These are phyloP conservation scores for Pontederia paniculata DNA, from an alignment of 176 grass and related monocot genomes.

Conservation along the genomic window DNA sequence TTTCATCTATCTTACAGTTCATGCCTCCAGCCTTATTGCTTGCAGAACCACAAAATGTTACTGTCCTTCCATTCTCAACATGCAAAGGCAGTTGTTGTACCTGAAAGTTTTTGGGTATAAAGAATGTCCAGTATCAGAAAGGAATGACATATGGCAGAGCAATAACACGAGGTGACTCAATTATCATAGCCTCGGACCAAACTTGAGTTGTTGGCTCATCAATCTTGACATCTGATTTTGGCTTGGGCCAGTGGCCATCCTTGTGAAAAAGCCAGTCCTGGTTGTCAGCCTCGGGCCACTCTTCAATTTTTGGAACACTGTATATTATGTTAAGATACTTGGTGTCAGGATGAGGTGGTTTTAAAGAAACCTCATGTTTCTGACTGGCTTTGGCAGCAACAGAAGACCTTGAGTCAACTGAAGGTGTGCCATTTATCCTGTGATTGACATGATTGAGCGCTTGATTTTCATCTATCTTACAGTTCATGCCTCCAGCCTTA, in stretches of 20 bases:
- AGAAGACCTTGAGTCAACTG: neutral
- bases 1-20: neutral
- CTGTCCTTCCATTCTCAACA: neutral
- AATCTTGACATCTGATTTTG: neutral
- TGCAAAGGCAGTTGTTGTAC: too few species aligned
- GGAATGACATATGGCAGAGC: conserved; percentile 4
- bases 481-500: neutral
- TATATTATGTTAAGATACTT: conserved; percentile 1
- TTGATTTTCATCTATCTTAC: neutral
- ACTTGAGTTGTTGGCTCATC: neutral
- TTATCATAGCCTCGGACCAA: neutral
- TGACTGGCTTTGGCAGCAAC: neutral
- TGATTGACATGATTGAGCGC: neutral
- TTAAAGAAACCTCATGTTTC: neutral
- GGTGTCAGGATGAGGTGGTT: neutral
- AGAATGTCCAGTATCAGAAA: neutral
- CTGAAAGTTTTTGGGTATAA: neutral
- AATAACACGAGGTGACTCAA: neutral
- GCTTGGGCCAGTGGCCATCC: neutral
- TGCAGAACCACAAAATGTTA: neutral
- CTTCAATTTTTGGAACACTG: neutral
- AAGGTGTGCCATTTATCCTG: neutral
- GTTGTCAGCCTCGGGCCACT: neutral
- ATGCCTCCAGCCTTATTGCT: neutral
- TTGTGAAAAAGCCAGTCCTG: conserved; percentile 1